phyloP scores from a whole-genome alignment of 805 yeast species.

The Schwanniomyces vanrijiae region DNA sequence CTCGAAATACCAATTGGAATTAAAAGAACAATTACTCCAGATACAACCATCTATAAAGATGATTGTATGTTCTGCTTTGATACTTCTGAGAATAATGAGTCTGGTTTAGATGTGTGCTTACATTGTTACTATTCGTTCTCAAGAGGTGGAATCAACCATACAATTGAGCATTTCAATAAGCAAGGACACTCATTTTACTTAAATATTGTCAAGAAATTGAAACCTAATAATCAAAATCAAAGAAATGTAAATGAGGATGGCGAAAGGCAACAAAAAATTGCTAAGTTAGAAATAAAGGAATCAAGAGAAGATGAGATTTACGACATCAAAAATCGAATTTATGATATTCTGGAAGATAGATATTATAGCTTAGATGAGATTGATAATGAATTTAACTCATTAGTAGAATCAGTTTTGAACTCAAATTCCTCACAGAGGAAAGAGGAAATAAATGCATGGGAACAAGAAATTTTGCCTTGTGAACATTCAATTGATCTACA shows the following conservation, averaged over 20 bases:
- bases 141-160: constrained; percentile 46
- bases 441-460: constrained; percentile 88
- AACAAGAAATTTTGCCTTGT: constrained; percentile 80
- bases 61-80: constrained; percentile 89
- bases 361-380: constrained; percentile 20
- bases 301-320: constrained; percentile 62
- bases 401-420: constrained; percentile 47
- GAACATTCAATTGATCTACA: constrained; percentile 63
- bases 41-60: constrained; percentile 65
- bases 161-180: constrained; percentile 53
- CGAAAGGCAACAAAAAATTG: constrained; percentile 44
- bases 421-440: constrained; percentile 60
- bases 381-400: constrained; percentile 18
- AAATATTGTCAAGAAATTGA: constrained; percentile 54
- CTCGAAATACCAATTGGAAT: constrained; percentile 11
- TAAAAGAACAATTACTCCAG: constrained; percentile 18
- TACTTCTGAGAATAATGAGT: constrained; percentile 48
- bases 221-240: constrained; percentile 34
- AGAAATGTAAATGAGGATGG: constrained; percentile 18
- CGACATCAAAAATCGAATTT: constrained; percentile 44
- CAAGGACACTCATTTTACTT: constrained; percentile 58
- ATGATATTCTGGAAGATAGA: constrained; percentile 33
- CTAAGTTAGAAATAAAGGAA: constrained; percentile 67
- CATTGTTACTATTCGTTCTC: constrained; percentile 71
- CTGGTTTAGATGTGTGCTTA: constrained; percentile 77